Percentiles rank a stretch among this genome's conserved stretches.
These are phyloP conservation scores for Clarireedia hainanense DNA, from an alignment of 2,329 filamentous ascomycete species.

Conservation along the genomic window DNA sequence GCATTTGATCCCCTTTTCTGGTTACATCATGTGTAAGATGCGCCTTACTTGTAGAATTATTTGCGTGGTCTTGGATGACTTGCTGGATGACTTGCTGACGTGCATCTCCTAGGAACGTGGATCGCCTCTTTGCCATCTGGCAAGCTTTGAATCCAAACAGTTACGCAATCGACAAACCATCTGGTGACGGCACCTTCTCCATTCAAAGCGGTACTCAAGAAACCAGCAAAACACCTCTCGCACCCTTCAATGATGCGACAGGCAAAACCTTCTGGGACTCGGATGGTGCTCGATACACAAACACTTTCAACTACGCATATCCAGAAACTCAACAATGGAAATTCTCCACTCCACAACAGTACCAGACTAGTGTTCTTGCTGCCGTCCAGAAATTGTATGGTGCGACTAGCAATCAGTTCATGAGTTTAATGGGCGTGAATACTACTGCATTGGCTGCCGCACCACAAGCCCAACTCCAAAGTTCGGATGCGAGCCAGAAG, in stretches of 20 bases:
- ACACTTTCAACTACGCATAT: slow-evolving; percentile 65
- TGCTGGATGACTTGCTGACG: background rate
- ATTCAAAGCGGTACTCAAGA: slow-evolving; percentile 45
- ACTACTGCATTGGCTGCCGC: background rate
- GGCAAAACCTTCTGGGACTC: slow-evolving; percentile 18
- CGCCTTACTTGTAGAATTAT: too few species aligned
- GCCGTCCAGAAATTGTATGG: slow-evolving; percentile 18
- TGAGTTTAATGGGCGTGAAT: background rate
- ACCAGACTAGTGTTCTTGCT: slow-evolving; percentile 14
- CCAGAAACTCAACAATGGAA: slow-evolving; percentile 44
- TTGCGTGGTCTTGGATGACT: too few species aligned
- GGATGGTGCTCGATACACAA: slow-evolving; percentile 11
- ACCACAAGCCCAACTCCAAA: background rate
- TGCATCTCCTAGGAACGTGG: slow-evolving; percentile 46
- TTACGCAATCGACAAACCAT: slow-evolving; percentile 52
- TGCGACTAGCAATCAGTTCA: slow-evolving; percentile 14
- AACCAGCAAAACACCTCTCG: slow-evolving; percentile 49
- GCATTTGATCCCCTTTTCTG: slow-evolving; percentile 63
- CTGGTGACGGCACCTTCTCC: slow-evolving; percentile 53
- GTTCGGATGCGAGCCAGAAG: background rate
- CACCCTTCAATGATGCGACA: slow-evolving; percentile 53
- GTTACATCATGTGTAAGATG: slow-evolving; percentile 21
- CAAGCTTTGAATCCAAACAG: slow-evolving; percentile 62
- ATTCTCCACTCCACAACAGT: slow-evolving; percentile 12
- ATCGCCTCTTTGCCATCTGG: slow-evolving; percentile 71